Evolutionary conservation across 208 protist species (phyloP).

Genomic region (Porcisia hertigi): DNA sequence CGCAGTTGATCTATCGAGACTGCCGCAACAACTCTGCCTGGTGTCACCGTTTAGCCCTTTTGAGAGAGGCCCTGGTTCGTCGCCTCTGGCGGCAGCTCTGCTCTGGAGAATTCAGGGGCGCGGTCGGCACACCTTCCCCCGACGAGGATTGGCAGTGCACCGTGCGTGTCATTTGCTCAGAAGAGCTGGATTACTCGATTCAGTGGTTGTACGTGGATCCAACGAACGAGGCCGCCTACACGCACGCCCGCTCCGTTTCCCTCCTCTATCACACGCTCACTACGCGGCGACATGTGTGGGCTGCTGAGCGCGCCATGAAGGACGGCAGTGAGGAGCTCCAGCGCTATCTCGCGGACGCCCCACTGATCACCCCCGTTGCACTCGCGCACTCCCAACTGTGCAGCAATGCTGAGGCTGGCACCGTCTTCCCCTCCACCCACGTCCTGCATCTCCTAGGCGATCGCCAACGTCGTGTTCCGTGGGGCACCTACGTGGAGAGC

Average conservation of each 20-base stretch:
- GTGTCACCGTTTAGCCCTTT: slow-evolving; percentile 72
- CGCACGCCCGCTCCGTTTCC: slow-evolving; percentile 57
- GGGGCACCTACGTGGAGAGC: slow-evolving; percentile 40
- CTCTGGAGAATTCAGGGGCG: background rate
- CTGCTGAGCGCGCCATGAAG: background rate
- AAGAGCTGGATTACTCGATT: slow-evolving; percentile 62
- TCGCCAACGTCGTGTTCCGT: slow-evolving; percentile 30
- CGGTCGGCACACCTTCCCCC: background rate
- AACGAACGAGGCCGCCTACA: slow-evolving; percentile 75
- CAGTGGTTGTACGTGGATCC: slow-evolving; percentile 65
- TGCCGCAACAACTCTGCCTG: slow-evolving; percentile 84
- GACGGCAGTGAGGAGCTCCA: background rate
- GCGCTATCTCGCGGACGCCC: slow-evolving; percentile 18
- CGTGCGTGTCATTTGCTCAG: slow-evolving; percentile 33
- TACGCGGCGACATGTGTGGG: slow-evolving; percentile 24
- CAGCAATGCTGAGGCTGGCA: slow-evolving; percentile 9
- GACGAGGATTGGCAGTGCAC: slow-evolving; percentile 6
- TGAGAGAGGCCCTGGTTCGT: slow-evolving; percentile 47
- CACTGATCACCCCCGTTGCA: slow-evolving; percentile 21
- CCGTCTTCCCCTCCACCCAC: slow-evolving; percentile 10
- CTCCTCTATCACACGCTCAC: slow-evolving; percentile 43
- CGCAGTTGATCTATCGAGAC: slow-evolving; percentile 52
- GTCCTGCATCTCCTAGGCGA: slow-evolving; percentile 2
- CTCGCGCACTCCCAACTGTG: slow-evolving; percentile 3
- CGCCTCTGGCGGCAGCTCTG: slow-evolving; percentile 26